phyloP scores from a whole-genome alignment of 1,284 basidiomycete genomes.

The Tilletiopsis washingtonensis region DNA sequence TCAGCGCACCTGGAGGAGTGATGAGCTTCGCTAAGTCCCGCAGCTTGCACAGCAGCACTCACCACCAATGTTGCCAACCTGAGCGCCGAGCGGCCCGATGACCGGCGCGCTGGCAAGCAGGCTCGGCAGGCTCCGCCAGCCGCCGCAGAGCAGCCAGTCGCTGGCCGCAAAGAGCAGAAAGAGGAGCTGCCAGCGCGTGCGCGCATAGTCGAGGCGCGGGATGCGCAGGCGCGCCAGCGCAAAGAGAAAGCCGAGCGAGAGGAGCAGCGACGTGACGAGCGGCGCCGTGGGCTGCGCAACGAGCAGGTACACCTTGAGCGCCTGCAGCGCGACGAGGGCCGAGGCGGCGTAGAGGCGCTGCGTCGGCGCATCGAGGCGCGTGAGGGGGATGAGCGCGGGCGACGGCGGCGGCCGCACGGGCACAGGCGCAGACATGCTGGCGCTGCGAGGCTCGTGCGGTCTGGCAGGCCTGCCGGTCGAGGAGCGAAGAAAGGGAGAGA shows the following conservation, averaged over 20 bases:
- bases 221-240: slow-evolving; percentile 2
- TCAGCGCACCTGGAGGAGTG: slow-evolving; percentile 1
- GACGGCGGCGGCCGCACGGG: too few relatives aligned
- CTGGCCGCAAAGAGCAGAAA: slow-evolving; percentile 1
- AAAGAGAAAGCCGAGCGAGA: slow-evolving; percentile 2
- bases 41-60: not conserved
- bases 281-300: not conserved
- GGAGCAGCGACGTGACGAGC: slow-evolving; percentile 3
- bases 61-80: not conserved
- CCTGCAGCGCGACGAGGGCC: not conserved
- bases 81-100: not conserved
- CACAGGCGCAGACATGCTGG: too few relatives aligned
- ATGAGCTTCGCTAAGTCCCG: not conserved
- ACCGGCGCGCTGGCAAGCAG: not conserved
- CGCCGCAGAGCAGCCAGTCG: slow-evolving; percentile 5
- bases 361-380: slow-evolving; percentile 4
- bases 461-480: too few relatives aligned
- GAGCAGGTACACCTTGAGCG: not conserved
- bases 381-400: slow-evolving; percentile 7
- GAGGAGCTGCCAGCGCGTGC: slow-evolving; percentile 1
- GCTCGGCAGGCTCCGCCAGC: slow-evolving; percentile 4
- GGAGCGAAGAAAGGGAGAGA: too few relatives aligned
- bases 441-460: too few relatives aligned
- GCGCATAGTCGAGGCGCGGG: slow-evolving; percentile 6
- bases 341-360: slow-evolving; percentile 7